Conservation (phyloP, 2,329 filamentous ascomycete species). For the Boeremia exigua region DNA sequence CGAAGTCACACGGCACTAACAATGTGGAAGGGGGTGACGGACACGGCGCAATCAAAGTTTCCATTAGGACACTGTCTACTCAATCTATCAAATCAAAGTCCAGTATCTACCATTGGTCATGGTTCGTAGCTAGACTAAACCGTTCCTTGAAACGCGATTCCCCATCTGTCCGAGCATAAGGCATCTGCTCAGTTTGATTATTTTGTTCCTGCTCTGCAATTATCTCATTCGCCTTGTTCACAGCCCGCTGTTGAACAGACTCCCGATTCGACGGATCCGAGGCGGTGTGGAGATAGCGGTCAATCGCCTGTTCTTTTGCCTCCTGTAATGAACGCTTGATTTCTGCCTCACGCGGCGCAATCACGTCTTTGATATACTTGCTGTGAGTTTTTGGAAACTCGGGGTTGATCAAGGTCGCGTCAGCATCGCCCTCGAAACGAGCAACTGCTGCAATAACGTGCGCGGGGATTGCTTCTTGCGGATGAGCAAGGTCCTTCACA, state of each 20-base stretch:
- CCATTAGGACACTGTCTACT: no score
- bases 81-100: no score
- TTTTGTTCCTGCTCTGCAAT: background rate
- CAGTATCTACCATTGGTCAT: no score
- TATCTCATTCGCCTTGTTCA: background rate
- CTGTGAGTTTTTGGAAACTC: background rate
- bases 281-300: background rate
- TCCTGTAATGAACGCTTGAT: background rate
- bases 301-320: background rate
- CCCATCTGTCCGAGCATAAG: background rate
- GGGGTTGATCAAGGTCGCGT: background rate
- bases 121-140: background rate
- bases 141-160: constrained; percentile 3
- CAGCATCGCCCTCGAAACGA: background rate
- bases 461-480: background rate
- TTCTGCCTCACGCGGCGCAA: background rate
- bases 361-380: background rate
- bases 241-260: background rate
- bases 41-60: no score
- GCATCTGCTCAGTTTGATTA: background rate
- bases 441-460: background rate
- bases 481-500: background rate
- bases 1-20: no score
- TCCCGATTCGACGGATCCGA: background rate
- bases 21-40: no score